Conservation (phyloP, 2,329 filamentous ascomycete species). For the Rugonectria rugulosa region DNA sequence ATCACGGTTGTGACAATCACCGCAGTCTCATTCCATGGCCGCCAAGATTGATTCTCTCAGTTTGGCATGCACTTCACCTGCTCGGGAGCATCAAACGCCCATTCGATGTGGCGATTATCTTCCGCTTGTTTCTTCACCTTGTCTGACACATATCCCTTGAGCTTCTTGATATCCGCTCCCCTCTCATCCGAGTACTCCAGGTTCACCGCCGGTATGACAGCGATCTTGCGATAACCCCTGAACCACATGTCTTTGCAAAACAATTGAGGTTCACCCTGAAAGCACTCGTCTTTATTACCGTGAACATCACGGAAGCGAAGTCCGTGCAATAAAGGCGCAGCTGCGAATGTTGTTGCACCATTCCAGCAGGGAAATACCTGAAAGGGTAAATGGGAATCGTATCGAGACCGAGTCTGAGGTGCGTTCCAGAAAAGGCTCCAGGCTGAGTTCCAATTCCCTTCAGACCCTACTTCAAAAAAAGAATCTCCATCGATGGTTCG, state of each 20-base stretch:
- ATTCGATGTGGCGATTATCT: slow-evolving; percentile 47
- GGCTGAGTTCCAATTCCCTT: slow-evolving; percentile 53
- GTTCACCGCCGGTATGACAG: slow-evolving; percentile 62
- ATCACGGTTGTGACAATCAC: too few species aligned
- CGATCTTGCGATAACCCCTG: slow-evolving; percentile 56
- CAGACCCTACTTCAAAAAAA: slow-evolving; percentile 59
- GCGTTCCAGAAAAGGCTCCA: slow-evolving; percentile 61
- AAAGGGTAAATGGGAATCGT: slow-evolving; percentile 51
- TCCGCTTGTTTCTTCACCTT: slow-evolving; percentile 40
- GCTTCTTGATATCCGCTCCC: slow-evolving; percentile 53
- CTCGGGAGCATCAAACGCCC: slow-evolving; percentile 52
- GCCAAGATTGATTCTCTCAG: slow-evolving; percentile 50
- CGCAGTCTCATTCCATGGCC: slow-evolving; percentile 46
- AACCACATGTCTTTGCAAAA: slow-evolving; percentile 66
- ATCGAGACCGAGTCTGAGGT: slow-evolving; percentile 42
- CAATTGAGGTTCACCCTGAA: slow-evolving; percentile 60
- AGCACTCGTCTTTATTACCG: slow-evolving; percentile 53
- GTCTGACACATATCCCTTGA: slow-evolving; percentile 56
- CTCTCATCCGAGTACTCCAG: slow-evolving; percentile 58
- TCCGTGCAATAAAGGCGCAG: slow-evolving; percentile 22
- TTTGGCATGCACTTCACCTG: slow-evolving; percentile 56
- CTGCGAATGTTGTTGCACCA: slow-evolving; percentile 57
- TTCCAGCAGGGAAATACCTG: slow-evolving; percentile 70
- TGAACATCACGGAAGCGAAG: slow-evolving; percentile 48
- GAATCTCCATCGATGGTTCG: slow-evolving; percentile 59